Base-by-base conservation (phyloP, 129 eudicot genomes). In the Helianthus tuberosus region DNA sequence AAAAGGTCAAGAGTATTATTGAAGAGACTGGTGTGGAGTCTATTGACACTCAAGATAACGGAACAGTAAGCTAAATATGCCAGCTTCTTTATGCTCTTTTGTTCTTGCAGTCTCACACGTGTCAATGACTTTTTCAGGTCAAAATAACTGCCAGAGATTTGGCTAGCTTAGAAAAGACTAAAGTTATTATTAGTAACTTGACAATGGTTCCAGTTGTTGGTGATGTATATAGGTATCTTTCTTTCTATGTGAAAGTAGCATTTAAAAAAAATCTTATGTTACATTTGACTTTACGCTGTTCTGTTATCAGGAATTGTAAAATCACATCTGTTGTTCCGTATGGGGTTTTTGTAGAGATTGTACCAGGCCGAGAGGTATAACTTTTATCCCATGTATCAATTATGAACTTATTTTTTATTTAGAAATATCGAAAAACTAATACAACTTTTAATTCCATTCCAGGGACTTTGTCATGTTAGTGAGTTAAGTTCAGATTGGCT, bases 401-500 rank as follows among this genome's bases (percentile, higher is more conserved):
- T 53, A 15, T 71, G 10, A 46, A 16, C 32, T 52, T 68, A 25
- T 49, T 16, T 69, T 27, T n/a, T 51, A 15, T 36, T 35, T 50
- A 14, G 16, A 68, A 29, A 47, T 60, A 49, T 32, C 13, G 35
- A 41, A 35, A 5, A 9, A 9, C 11, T 65, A 16, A 44, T 35
- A 66, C 0, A 6, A 48, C 13, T 49, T 48, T 60, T 51, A 7
- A 36, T 35, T 64, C 12, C 36, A 8, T 55, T 74, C 72, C 91
- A 94, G 99, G 99, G 99, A 71, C 97, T 95, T 47, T 95, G 97
- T 86, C 99, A 95, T 83, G 83, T 95, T 71, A 95, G 99, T 47
- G 99, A 95, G 80, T 77, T 95, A 87, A 91, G 94, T 78, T 79
- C 94, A 54, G 82, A 80, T 75, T 95, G 87, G 89, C 84, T 95